Evolutionary conservation across 768 basidiomycete species (phyloP), one percentile per base, ranked within the genome.

Genomic region (Mycena amicta): DNA sequence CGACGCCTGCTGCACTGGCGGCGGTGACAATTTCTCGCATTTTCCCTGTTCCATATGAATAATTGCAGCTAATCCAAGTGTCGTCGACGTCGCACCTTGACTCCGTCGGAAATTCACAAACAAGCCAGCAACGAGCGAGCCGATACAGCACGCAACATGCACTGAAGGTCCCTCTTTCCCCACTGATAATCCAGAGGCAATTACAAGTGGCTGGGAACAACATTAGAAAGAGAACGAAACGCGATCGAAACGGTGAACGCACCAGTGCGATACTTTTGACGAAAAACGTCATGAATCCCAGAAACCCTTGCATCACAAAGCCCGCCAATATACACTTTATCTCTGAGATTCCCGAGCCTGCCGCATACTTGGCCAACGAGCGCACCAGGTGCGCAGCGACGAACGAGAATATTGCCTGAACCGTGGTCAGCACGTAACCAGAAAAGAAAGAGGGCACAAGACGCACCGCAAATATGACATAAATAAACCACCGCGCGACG

Each of bases 91-190:
- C 83, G 61, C 61, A 94, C 96, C 86, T 80, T 98, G 88, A 73
- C 94, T 98, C 29, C 87, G 84, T 53, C 87, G 85, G 74, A 95
- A 97, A 52, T 86, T 84, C 25, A 76, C 77, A 68, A 97, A 98
- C 63, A 88, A 72, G 45, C 92, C 83, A 3, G 93, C 95, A n/a
- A 98, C 87, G 31, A 96, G 80, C 60, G 85, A 88, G 1, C 97
- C 97, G 60, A 97, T 86, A 68, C 94, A 92, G 68, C 93, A 96
- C 3, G 97, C 97, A 46, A 98, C 91, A 70, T 99, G 97, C 1
- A 99, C 97, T 2, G 94, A 96, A 0, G 97, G 97, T 0, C 97
- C 97, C 75, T 99, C 97, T 73, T 98, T 99, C 5, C 97, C 97
- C 22, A 98, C 94, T 4, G 95, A 95, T 50, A 98, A 76, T 1